Conservation (phyloP, 169 alveolate genomes). For the Sarcocystis neurona region DNA sequence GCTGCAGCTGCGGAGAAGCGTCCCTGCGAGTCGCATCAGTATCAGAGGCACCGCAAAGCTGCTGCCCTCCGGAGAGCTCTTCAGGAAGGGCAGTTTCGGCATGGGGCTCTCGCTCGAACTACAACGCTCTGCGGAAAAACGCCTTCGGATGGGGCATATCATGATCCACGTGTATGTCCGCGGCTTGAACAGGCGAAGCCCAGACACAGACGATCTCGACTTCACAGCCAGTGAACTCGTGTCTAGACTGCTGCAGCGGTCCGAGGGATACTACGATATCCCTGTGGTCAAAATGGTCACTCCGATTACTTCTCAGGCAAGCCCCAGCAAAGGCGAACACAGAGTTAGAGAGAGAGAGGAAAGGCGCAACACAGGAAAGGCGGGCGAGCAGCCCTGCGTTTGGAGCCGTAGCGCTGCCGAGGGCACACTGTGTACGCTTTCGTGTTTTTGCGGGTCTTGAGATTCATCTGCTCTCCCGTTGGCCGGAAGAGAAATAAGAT, state of each 20-base stretch:
- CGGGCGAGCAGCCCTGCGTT: too few relatives aligned
- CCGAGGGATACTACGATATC: constrained; percentile 50
- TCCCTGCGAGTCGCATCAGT: constrained; percentile 36
- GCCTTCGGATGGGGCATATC: constrained; percentile 38
- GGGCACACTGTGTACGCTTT: too few relatives aligned
- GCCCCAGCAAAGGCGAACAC: neutral
- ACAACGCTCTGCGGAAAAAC: constrained; percentile 52
- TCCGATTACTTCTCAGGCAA: constrained; percentile 11
- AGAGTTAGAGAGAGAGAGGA: too few relatives aligned
- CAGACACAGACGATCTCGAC: constrained; percentile 51
- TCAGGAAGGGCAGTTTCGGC: constrained; percentile 50
- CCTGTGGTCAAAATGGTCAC: constrained; percentile 51
- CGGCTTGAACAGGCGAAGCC: constrained; percentile 30
- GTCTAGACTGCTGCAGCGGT: constrained; percentile 43
- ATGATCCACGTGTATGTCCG: constrained; percentile 49
- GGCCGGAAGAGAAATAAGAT: too few relatives aligned
- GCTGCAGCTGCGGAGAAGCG: constrained; percentile 38
- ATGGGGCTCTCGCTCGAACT: constrained; percentile 55
- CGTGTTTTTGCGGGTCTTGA: too few relatives aligned
- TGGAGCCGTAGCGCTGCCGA: too few relatives aligned
- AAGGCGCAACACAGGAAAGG: too few relatives aligned
- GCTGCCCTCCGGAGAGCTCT: constrained; percentile 48
- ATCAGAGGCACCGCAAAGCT: constrained; percentile 57
- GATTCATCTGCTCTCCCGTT: too few relatives aligned
- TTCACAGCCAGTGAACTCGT: constrained; percentile 62